Base-by-base conservation (phyloP, 371 early-diverging fungal genomes). In the Globomyces sp. region DNA sequence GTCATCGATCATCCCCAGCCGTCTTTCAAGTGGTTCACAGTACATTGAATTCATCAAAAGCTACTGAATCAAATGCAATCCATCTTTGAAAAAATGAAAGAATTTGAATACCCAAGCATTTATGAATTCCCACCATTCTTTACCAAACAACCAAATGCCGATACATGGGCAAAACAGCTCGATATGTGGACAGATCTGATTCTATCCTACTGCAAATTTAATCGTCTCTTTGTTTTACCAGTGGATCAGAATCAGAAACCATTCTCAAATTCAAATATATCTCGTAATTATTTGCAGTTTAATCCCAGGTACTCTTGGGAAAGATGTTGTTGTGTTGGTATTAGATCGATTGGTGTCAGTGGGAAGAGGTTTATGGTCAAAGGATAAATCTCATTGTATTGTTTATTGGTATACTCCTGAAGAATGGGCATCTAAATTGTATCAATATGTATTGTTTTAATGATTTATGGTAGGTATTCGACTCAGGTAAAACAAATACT, bases 71-170 rank as follows among this genome's bases (percentile, higher is more conserved):
- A 24, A 0, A 0, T 24, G 24, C 24, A 24, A 24, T 24, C 24
- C 0, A 24, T 24, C 24, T 24, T 24, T 24, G 24, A 24, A 24
- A 24, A 24, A 24, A 24, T 24, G 24, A 24, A 24, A 24, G 24
- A 24, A 24, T 60, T 60, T 60, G 60, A 60, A 37, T 60, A 60
- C 44, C 93, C 94, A 24, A 77, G 87, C 58, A 86, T 92, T 66
- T 85, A 92, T 81, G 82, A 81, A 77, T 94, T 94, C 68, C 92
- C 93, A 4, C 95, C 95, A 2, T 91, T 94, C 74, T 94, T 85
- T 81, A 92, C 92, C 24, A 55, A 55, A 44, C 95, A 95, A 66
- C 90, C 92, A 0, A 92, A 86, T 48, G 85, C 84, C 46, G 78
- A 89, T 37, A 92, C 93, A 2, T 92, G 92, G 92, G 78, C 80